A percentile compares a stretch with the other conserved stretches of the same genome.
Evolutionary conservation across 2,329 filamentous ascomycete genomes (phyloP).

Genomic region (Claviceps capensis): DNA sequence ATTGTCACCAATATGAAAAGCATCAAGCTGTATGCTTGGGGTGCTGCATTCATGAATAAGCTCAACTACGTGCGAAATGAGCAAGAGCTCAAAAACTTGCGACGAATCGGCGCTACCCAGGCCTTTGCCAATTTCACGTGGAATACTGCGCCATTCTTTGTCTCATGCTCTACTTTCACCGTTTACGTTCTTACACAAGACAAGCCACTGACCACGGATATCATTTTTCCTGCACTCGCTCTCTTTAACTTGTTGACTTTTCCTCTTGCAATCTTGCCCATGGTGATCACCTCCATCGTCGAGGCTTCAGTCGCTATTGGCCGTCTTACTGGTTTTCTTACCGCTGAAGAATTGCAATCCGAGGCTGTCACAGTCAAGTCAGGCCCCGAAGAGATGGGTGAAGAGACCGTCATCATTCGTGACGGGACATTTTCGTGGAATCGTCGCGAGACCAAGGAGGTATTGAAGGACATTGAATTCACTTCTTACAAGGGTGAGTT

Average conservation of each 20-base stretch:
- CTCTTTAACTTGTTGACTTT: conserved; percentile 95
- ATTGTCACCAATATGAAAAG: conserved; percentile 99
- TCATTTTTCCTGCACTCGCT: conserved; percentile 86
- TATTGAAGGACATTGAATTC: conserved; percentile 74
- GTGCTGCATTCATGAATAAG: conserved; percentile 92
- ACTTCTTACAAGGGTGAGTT: conserved; percentile 85
- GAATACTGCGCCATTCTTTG: conserved; percentile 93
- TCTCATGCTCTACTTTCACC: conserved; percentile 91
- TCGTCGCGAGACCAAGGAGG: conserved; percentile 57
- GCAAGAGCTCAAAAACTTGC: conserved; percentile 82
- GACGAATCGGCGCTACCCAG: conserved; percentile 90
- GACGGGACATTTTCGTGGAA: conserved; percentile 94
- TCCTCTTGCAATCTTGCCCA: conserved; percentile 82
- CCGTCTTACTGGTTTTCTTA: conserved; percentile 73
- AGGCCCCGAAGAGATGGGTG: conserved; percentile 60
- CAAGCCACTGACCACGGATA: conserved; percentile 74
- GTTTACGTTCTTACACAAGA: conserved; percentile 82
- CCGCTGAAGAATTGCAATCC: conserved; percentile 75
- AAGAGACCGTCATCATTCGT: conserved; percentile 72
- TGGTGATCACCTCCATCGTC: conserved; percentile 95
- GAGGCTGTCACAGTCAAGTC: conserved; percentile 64
- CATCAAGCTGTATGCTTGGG: conserved; percentile 98
- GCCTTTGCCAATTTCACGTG: conserved; percentile 95
- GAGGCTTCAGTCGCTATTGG: conserved; percentile 88
- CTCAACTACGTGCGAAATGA: conserved; percentile 94